Evolutionary conservation across 2,329 filamentous ascomycete species (phyloP).

Genomic region (Fusarium globosum): DNA sequence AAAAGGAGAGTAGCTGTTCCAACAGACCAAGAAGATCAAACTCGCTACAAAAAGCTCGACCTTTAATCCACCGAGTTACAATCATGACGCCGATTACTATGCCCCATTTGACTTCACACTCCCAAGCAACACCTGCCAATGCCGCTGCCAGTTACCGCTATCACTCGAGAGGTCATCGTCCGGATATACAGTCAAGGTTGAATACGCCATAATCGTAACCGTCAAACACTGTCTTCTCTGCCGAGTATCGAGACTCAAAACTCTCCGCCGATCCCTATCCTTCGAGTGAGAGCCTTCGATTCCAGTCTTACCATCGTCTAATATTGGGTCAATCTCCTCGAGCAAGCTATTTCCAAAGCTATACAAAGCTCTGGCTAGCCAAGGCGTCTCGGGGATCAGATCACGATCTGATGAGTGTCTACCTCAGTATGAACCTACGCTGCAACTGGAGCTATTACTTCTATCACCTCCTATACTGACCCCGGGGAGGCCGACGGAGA

Average conservation of each 20-base stretch:
- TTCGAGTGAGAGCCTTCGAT: background rate
- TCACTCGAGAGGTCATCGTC: background rate
- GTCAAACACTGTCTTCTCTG: background rate
- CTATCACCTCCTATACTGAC: background rate
- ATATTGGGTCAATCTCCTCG: background rate
- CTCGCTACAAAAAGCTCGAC: background rate
- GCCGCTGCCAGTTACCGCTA: background rate
- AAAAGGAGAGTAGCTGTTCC: background rate
- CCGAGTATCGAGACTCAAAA: background rate
- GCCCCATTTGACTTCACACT: background rate
- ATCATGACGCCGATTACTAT: background rate
- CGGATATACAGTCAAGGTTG: background rate
- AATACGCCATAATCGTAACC: background rate
- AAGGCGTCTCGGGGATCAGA: background rate
- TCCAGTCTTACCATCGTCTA: background rate
- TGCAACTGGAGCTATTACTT: background rate
- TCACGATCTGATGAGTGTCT: background rate
- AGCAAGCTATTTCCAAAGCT: background rate
- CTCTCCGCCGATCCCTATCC: background rate
- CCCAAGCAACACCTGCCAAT: background rate
- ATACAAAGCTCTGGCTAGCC: background rate
- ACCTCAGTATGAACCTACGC: background rate
- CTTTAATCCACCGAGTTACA: fast-evolving
- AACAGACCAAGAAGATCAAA: background rate
- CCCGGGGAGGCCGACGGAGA: fast-evolving